Conservation (phyloP, 2,329 filamentous ascomycete genomes). For the Alternaria sp. region DNA sequence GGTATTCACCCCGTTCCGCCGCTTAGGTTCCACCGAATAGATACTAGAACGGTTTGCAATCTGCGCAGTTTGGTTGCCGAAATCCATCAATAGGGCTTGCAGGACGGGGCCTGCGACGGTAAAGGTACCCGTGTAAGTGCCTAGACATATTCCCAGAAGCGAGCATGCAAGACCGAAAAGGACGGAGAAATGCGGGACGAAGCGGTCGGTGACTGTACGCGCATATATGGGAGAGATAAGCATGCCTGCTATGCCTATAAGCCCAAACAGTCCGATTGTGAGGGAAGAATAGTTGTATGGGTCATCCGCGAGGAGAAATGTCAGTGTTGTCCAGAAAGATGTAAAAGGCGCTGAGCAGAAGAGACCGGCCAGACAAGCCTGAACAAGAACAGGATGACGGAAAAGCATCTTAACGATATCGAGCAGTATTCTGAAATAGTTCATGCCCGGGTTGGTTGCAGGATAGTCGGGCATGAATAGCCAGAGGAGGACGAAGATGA, state of each 20-base stretch:
- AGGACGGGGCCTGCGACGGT: constrained; percentile 76
- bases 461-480: constrained; percentile 84
- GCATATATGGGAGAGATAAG: constrained; percentile 74
- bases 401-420: constrained; percentile 71
- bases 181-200: constrained; percentile 73
- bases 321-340: constrained; percentile 77
- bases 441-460: constrained; percentile 72
- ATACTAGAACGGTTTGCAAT: constrained; percentile 77
- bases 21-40: constrained; percentile 74
- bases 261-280: constrained; percentile 78
- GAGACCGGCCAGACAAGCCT: constrained; percentile 73
- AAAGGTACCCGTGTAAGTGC: constrained; percentile 72
- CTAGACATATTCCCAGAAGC: constrained; percentile 70
- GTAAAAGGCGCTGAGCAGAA: constrained; percentile 70
- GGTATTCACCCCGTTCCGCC: constrained; percentile 79
- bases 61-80: constrained; percentile 76
- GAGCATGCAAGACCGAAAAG: constrained; percentile 68
- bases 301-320: constrained; percentile 75
- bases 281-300: constrained; percentile 75
- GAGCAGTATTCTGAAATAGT: constrained; percentile 72
- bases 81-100: constrained; percentile 74
- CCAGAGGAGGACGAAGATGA: constrained; percentile 72
- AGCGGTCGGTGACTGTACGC: constrained; percentile 73
- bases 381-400: constrained; percentile 73
- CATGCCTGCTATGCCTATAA: constrained; percentile 78